phyloP scores from a whole-genome alignment of 495 filamentous ascomycete species.

The Neurospora sp. region DNA sequence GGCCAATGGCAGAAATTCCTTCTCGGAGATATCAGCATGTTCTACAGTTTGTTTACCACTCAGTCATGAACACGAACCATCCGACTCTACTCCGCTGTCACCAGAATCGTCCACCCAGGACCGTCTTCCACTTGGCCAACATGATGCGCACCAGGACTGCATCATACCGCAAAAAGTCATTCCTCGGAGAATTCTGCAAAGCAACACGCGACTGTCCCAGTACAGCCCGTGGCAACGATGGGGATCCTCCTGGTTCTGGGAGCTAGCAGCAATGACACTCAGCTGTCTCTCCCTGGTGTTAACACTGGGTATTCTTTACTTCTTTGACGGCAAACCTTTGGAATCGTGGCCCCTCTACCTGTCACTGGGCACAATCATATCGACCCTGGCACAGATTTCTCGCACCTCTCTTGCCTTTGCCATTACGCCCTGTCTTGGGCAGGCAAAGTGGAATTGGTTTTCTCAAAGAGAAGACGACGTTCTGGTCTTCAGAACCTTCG shows the following conservation, averaged over 20 bases:
- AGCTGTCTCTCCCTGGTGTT: neutral
- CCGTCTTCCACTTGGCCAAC: neutral
- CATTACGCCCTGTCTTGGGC: neutral
- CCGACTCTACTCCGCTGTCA: neutral
- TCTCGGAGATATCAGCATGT: neutral
- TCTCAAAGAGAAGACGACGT: neutral
- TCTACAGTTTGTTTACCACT: neutral
- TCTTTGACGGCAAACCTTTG: neutral
- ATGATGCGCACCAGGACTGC: neutral
- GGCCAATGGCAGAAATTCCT: neutral
- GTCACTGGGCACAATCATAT: neutral
- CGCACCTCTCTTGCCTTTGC: neutral
- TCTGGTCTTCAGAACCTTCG: neutral
- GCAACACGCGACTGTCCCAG: neutral
- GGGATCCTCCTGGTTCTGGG: neutral
- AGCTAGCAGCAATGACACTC: neutral
- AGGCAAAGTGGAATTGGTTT: neutral
- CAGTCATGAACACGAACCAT: neutral
- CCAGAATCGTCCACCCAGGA: neutral
- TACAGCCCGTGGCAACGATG: neutral
- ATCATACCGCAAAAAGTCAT: neutral
- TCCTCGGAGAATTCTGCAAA: neutral
- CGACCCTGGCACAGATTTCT: neutral
- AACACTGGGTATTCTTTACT: neutral
- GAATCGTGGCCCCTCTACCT: neutral